A percentile compares a stretch with the other conserved stretches of the same genome.
phyloP scores from a whole-genome alignment of 2,329 filamentous ascomycete genomes.

The Colletotrichum caudatum region DNA sequence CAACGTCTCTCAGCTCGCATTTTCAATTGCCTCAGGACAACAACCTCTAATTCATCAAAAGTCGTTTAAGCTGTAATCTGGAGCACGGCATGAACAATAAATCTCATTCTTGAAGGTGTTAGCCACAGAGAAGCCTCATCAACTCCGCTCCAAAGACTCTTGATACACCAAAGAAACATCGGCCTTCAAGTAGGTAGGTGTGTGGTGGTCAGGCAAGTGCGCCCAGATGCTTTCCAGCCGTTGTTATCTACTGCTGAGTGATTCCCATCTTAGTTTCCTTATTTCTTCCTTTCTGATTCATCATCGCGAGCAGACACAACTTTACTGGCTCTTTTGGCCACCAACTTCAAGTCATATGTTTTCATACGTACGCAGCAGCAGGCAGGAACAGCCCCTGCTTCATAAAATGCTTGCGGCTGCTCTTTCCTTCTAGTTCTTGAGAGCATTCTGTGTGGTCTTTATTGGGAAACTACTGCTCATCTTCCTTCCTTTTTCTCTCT shows the following conservation, averaged over 20 bases:
- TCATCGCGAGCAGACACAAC: background rate
- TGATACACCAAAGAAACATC: too few relatives aligned
- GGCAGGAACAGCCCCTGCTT: background rate
- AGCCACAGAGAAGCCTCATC: background rate
- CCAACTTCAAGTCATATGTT: background rate
- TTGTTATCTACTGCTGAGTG: too few relatives aligned
- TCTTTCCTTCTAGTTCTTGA: background rate
- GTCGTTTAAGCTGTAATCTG: background rate
- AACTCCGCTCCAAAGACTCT: background rate
- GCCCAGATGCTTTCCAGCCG: too few relatives aligned
- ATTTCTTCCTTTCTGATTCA: background rate
- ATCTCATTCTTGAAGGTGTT: background rate
- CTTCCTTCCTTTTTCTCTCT: background rate
- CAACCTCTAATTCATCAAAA: background rate
- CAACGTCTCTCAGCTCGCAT: background rate
- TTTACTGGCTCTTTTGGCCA: background rate
- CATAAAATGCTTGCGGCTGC: background rate
- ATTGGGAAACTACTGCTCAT: too few relatives aligned
- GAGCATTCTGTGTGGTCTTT: too few relatives aligned
- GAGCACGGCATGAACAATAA: background rate
- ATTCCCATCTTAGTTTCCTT: too few relatives aligned
- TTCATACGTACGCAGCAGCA: background rate
- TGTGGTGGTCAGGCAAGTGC: background rate
- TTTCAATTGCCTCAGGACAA: background rate
- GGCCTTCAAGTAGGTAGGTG: too few relatives aligned